These are phyloP conservation scores for Otatea glauca DNA, from an alignment of 176 grass and related monocot species.

Conservation along the genomic window DNA sequence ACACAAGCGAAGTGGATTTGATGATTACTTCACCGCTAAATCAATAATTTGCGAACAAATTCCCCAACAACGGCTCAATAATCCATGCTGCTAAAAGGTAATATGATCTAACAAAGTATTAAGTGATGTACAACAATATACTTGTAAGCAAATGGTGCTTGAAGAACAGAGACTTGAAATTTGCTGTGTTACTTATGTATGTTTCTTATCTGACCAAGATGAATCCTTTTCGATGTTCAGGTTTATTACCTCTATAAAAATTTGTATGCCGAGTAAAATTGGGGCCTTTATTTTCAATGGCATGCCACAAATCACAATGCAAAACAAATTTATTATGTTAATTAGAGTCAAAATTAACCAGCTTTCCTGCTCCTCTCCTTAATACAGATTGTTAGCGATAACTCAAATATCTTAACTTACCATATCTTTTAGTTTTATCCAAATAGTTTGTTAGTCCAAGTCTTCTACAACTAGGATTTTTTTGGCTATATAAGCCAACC, in stretches of 20 bases:
- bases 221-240: background rate
- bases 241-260: background rate
- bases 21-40: slow-evolving; percentile 21
- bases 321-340: background rate
- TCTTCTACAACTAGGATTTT: too few relatives aligned
- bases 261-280: background rate
- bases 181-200: background rate
- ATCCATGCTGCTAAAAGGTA: background rate
- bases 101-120: background rate
- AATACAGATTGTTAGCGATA: too few relatives aligned
- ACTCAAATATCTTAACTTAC: too few relatives aligned
- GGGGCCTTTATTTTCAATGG: background rate
- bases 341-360: slow-evolving; percentile 15
- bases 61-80: background rate
- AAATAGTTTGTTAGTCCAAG: too few relatives aligned
- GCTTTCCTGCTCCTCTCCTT: background rate
- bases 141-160: background rate
- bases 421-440: too few relatives aligned
- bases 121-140: background rate
- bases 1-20: background rate
- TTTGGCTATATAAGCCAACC: too few relatives aligned
- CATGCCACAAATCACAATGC: background rate
- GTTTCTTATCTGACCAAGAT: background rate
- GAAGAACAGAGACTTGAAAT: slow-evolving; percentile 14
- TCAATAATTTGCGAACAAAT: background rate